Evolutionary conservation across 2,329 filamentous ascomycete genomes (phyloP), one percentile per base, ranked within the genome.

Genomic region (Ophiostoma perfectum): DNA sequence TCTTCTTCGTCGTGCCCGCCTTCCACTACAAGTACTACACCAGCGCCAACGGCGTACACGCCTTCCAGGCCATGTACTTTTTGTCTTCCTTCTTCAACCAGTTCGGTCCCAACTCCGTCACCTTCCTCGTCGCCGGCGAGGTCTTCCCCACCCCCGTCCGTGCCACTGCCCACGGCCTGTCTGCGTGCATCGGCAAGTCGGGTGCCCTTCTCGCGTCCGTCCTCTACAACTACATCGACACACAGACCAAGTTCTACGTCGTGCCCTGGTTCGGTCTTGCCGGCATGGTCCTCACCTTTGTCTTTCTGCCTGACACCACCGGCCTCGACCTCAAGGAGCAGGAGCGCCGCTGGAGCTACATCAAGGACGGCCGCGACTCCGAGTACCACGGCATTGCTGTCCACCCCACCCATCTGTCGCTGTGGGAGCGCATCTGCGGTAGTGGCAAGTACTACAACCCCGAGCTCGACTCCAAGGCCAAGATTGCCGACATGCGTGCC

Each of bases 1-100:
- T 97, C 80, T 89, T 96, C 79, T 98, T 98, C 80, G 84, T 97
- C 76, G 86, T 97, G 58, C 94, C 94, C 1, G 93, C 90, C 63
- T 97, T 97, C 85, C 83, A 92, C 76, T 97, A 89, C 81, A 78
- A 91, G 0, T 93, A 95, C 86, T 97, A 93, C 82, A 92, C 86
- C 27, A 83, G 82, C 65, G 81, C 84, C 0, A 82, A 82, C 5
- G 87, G 92, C 74, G 90, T 97, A 77, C 88, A 92, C 75, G 82
- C 84, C n/a, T 98, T 98, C 88, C 93, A 97, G 82, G 88, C 93
- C 76, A 97, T 98, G 92, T 97, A 97, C 85, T 97, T 97, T 81
- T 79, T 98, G 74, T 96, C 92, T 7, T 96, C 92, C 38, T 98
- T 98, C 84, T 98, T 98, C 88, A 97, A 97, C 85, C 94, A 98